Evolutionary conservation across 108 stramenopile genomes (phyloP).

Genomic region (Skeletonema tropicum): DNA sequence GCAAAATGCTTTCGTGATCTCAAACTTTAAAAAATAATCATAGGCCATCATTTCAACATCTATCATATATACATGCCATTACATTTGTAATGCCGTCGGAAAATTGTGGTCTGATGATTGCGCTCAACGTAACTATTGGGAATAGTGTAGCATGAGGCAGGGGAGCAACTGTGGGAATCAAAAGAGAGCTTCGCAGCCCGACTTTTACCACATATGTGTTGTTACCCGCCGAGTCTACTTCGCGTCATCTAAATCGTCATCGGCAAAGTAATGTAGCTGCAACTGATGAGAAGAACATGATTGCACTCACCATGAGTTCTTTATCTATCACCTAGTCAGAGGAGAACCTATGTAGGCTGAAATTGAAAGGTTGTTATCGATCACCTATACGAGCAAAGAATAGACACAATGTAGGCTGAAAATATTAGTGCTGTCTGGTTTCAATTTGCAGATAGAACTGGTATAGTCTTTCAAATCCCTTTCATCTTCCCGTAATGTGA

Average conservation of each 20-base stretch:
- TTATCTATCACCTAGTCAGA: background rate
- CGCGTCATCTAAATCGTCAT: conserved; percentile 54
- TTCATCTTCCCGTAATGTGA: conserved; percentile 45
- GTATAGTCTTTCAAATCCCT: conserved; percentile 14
- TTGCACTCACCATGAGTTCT: conserved; percentile 1
- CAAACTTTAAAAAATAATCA: conserved; percentile 55
- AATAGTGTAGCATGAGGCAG: conserved; percentile 16
- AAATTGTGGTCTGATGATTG: conserved; percentile 59
- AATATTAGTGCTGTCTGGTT: conserved; percentile 22
- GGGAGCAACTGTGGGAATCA: conserved; percentile 20
- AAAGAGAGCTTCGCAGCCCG: conserved; percentile 42
- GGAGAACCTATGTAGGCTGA: background rate
- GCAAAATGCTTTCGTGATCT: conserved; percentile 42
- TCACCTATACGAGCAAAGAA: background rate
- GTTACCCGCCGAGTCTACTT: conserved; percentile 21
- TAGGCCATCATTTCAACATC: conserved; percentile 25
- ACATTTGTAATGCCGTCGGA: conserved; percentile 37
- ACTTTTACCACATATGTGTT: conserved; percentile 18
- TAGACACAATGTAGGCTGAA: conserved; percentile 6
- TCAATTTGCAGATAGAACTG: conserved; percentile 3
- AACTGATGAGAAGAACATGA: background rate
- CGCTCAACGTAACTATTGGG: conserved; percentile 36
- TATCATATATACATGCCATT: conserved; percentile 4
- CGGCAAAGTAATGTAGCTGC: conserved; percentile 7
- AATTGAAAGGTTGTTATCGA: background rate